phyloP scores from a whole-genome alignment of 495 filamentous ascomycete species.

The Articulospora tetracladia region DNA sequence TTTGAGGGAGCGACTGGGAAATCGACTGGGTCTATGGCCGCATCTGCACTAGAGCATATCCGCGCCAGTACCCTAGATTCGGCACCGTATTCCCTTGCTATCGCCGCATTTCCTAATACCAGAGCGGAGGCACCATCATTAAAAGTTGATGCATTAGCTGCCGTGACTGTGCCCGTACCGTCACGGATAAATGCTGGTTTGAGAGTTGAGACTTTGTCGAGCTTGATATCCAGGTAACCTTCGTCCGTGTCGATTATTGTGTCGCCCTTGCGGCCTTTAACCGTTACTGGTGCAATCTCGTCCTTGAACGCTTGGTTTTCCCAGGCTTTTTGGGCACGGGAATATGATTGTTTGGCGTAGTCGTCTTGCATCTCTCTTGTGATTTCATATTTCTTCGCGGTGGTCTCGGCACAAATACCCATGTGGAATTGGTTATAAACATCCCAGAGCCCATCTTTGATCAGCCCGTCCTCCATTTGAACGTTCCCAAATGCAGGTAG shows the following conservation, averaged over 20 bases:
- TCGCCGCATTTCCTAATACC: slow-evolving; percentile 71
- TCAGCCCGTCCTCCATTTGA: slow-evolving; percentile 83
- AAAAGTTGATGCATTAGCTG: slow-evolving; percentile 87
- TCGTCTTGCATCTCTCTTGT: slow-evolving; percentile 81
- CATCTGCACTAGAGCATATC: slow-evolving; percentile 84
- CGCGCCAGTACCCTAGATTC: slow-evolving; percentile 74
- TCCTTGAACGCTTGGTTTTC: slow-evolving; percentile 71
- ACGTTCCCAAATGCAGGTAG: slow-evolving; percentile 82
- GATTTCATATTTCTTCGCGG: slow-evolving; percentile 80
- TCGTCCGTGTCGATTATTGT: slow-evolving; percentile 77
- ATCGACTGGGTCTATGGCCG: slow-evolving; percentile 88
- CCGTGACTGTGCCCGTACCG: slow-evolving; percentile 86
- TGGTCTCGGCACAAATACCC: slow-evolving; percentile 96
- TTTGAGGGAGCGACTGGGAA: slow-evolving; percentile 92
- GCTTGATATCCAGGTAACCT: slow-evolving; percentile 77
- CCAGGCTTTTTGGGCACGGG: slow-evolving; percentile 90
- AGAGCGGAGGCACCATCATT: slow-evolving; percentile 95
- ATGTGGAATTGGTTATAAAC: slow-evolving; percentile 97
- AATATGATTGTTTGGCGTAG: slow-evolving; percentile 84
- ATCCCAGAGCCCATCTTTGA: slow-evolving; percentile 95
- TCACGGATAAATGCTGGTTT: slow-evolving; percentile 88
- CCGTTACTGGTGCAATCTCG: slow-evolving; percentile 81
- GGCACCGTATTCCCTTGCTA: slow-evolving; percentile 71
- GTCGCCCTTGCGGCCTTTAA: slow-evolving; percentile 80
- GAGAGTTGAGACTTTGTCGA: slow-evolving; percentile 78